A percentile compares a stretch with the other conserved stretches of the same genome.
Conservation (phyloP, 2,329 filamentous ascomycete species). For the Cadophora sp. region DNA sequence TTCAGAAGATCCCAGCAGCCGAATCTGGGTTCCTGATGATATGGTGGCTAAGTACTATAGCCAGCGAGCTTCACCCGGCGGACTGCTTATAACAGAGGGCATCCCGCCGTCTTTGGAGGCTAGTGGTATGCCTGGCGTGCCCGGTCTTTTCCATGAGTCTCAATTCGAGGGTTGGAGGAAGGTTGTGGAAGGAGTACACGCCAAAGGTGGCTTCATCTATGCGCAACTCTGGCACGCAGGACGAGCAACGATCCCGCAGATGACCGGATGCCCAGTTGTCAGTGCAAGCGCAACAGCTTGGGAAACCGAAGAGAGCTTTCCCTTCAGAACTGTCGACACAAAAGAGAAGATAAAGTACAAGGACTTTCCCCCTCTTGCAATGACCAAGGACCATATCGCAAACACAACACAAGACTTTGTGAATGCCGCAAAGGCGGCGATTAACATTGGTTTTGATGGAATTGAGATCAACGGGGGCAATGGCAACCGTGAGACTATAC, state of each 20-base stretch:
- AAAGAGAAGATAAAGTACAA: too few relatives aligned
- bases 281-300: slow-evolving; percentile 48
- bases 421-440: too few relatives aligned
- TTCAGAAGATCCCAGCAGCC: slow-evolving; percentile 3
- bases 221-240: slow-evolving; percentile 67
- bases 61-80: slow-evolving; percentile 59
- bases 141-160: slow-evolving; percentile 59
- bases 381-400: too few relatives aligned
- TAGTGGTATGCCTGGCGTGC: slow-evolving; percentile 56
- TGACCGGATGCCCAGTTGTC: slow-evolving; percentile 45
- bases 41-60: slow-evolving; percentile 20
- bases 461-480: too few relatives aligned
- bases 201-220: slow-evolving; percentile 64
- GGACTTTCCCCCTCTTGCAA: too few relatives aligned
- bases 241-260: slow-evolving; percentile 48
- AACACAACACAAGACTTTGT: too few relatives aligned
- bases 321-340: too few relatives aligned
- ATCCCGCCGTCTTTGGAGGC: slow-evolving; percentile 56
- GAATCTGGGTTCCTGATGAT: slow-evolving; percentile 44
- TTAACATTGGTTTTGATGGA: too few relatives aligned
- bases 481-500: too few relatives aligned
- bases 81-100: slow-evolving; percentile 64
- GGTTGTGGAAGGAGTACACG: slow-evolving; percentile 66
- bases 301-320: too few relatives aligned
- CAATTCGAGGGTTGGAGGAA: slow-evolving; percentile 63